These are phyloP conservation scores for Lotus japonicus DNA, from an alignment of 306 rosid genomes.

Conservation along the genomic window DNA sequence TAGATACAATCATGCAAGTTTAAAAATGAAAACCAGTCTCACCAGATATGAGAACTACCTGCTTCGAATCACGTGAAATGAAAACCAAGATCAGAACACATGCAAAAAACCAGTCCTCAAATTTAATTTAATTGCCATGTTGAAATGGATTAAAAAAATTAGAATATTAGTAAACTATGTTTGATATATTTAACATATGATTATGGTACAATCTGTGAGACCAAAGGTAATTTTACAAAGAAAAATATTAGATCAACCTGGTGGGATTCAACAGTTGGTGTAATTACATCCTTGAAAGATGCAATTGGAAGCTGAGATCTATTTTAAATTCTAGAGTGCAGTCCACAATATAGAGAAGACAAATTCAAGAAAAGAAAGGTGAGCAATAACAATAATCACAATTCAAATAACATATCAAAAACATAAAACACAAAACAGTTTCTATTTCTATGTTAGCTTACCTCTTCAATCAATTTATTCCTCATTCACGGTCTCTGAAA, in stretches of 20 bases:
- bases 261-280: conserved; percentile 69
- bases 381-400: too few relatives aligned
- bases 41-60: conserved; percentile 90
- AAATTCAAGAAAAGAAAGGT: too few relatives aligned
- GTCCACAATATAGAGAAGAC: too few relatives aligned
- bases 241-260: conserved; percentile 51
- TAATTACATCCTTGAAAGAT: conserved; percentile 62
- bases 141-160: conserved; percentile 7
- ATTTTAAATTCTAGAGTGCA: too few relatives aligned
- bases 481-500: too few relatives aligned
- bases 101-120: conserved; percentile 20
- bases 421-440: too few relatives aligned
- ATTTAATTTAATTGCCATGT: neutral
- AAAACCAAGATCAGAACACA: conserved; percentile 21
- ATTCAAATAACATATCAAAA: too few relatives aligned
- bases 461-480: too few relatives aligned
- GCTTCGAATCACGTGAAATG: conserved; percentile 32
- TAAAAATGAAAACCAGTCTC: conserved; percentile 58
- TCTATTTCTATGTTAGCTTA: too few relatives aligned
- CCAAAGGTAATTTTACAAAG: conserved; percentile 3
- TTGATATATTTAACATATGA: conserved; percentile 12
- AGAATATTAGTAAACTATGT: neutral
- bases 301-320: conserved; percentile 83
- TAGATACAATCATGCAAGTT: neutral
- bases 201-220: conserved; percentile 16